Percentiles rank a stretch among this genome's conserved stretches.
Conservation (phyloP, 495 filamentous ascomycete genomes). For the Penicillium mononematosum region DNA sequence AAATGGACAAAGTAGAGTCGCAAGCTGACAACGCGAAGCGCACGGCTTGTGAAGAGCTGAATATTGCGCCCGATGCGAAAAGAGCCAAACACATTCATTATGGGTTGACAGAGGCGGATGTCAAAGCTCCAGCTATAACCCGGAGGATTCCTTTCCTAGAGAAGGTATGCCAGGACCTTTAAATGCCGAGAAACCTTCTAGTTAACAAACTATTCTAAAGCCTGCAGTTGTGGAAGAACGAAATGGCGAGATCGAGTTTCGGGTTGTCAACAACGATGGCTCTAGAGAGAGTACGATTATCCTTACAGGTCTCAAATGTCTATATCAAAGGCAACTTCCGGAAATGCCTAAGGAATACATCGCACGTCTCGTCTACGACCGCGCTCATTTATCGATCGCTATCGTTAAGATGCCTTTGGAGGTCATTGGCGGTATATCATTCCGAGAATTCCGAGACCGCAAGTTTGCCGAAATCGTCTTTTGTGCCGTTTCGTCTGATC, state of each 20-base stretch:
- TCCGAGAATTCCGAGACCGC: conserved; percentile 69
- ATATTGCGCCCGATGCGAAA: not conserved
- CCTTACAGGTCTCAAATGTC: conserved; percentile 92
- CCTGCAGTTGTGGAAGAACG: conserved; percentile 92
- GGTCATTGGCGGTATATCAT: conserved; percentile 68
- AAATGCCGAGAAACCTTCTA: not conserved
- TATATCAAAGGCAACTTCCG: conserved; percentile 96
- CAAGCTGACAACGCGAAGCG: not conserved
- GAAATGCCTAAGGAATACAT: conserved; percentile 99
- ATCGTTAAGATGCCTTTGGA: conserved; percentile 96
- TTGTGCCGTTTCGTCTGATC: conserved; percentile 94
- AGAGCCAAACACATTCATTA: not conserved
- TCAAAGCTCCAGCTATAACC: not conserved
- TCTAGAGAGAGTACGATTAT: conserved; percentile 89
- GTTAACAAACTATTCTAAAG: conserved; percentile 32
- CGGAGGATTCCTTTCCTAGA: conserved; percentile 71
- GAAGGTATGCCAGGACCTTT: conserved; percentile 52
- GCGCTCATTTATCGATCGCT: conserved; percentile 92
- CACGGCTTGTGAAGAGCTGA: not conserved
- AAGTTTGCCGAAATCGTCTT: conserved; percentile 98
- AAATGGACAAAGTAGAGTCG: not conserved
- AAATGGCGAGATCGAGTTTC: conserved; percentile 93
- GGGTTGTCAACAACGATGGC: conserved; percentile 96
- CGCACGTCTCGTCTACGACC: conserved; percentile 92
- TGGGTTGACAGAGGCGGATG: not conserved